phyloP scores from a whole-genome alignment of 1,139 yeast genomes.

The Debaryomyces singareniensis region DNA sequence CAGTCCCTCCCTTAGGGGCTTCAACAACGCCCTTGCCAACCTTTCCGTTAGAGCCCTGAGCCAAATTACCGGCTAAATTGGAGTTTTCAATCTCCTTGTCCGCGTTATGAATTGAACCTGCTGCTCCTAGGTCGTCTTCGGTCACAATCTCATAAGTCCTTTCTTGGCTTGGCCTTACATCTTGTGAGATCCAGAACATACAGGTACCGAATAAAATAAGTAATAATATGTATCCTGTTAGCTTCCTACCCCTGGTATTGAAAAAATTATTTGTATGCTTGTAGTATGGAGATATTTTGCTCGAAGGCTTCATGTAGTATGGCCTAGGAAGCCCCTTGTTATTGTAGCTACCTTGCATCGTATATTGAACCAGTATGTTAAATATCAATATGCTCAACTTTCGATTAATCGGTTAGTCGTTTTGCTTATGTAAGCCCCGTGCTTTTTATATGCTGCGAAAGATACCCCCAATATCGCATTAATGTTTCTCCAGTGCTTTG shows the following conservation, averaged over 20 bases:
- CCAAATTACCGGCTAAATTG: constrained; percentile 38
- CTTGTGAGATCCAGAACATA: constrained; percentile 33
- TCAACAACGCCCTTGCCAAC: constrained; percentile 38
- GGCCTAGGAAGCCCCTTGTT: constrained; percentile 43
- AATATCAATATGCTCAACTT: too few species aligned
- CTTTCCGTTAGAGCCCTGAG: constrained; percentile 37
- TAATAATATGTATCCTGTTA: constrained; percentile 34
- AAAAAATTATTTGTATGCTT: constrained; percentile 27
- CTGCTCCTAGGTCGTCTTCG: neutral
- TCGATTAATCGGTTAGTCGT: too few species aligned
- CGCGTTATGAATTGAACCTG: constrained; percentile 8
- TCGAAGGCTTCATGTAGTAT: constrained; percentile 41
- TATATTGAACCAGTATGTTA: too few species aligned
- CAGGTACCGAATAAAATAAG: constrained; percentile 30
- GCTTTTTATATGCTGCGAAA: too few species aligned
- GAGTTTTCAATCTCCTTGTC: constrained; percentile 25
- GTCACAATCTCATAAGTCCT: constrained; percentile 24
- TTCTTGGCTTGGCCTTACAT: constrained; percentile 24
- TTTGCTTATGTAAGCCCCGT: too few species aligned
- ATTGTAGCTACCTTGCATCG: constrained; percentile 45
- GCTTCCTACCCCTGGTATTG: constrained; percentile 31
- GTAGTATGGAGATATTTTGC: constrained; percentile 31
- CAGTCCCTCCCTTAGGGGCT: constrained; percentile 48
- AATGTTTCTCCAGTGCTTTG: too few species aligned
- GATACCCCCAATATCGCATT: too few species aligned